Evolutionary conservation across 2,329 filamentous ascomycete genomes (phyloP).

Genomic region (Graphium sp.): DNA sequence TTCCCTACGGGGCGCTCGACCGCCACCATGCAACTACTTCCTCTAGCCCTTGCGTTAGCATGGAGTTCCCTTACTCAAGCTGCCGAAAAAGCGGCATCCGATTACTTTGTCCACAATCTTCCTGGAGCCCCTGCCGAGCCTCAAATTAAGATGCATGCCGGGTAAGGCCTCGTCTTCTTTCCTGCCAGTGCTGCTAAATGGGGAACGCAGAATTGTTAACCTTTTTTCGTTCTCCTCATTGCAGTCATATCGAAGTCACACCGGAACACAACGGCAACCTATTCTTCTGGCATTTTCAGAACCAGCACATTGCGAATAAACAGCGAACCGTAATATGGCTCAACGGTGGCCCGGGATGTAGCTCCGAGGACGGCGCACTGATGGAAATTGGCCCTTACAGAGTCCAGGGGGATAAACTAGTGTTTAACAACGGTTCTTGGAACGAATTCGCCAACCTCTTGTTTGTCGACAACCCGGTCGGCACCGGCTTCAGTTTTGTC

Average conservation of each 20-base stretch:
- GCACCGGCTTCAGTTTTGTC: slow-evolving; percentile 91
- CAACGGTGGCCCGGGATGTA: slow-evolving; percentile 93
- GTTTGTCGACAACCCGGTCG: slow-evolving; percentile 94
- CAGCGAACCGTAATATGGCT: slow-evolving; percentile 92
- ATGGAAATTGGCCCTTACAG: slow-evolving; percentile 95
- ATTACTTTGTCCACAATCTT: slow-evolving; percentile 78
- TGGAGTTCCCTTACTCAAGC: slow-evolving; percentile 18
- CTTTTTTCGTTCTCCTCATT: background rate
- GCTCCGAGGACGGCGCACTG: slow-evolving; percentile 88
- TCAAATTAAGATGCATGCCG: slow-evolving; percentile 92
- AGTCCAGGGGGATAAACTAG: slow-evolving; percentile 57
- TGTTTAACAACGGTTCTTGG: slow-evolving; percentile 89
- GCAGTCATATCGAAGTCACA: slow-evolving; percentile 79
- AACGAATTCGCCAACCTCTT: slow-evolving; percentile 94
- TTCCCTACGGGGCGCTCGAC: no score
- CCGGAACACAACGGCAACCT: slow-evolving; percentile 77
- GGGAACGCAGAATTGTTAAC: background rate
- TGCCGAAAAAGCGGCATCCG: slow-evolving; percentile 36
- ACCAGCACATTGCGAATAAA: slow-evolving; percentile 82
- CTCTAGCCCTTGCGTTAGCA: no score
- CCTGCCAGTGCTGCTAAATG: background rate
- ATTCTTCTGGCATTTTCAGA: slow-evolving; percentile 98
- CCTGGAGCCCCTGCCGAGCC: slow-evolving; percentile 67
- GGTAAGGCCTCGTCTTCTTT: slow-evolving; percentile 36
- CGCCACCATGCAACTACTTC: no score